phyloP scores from a whole-genome alignment of 176 grass and related monocot genomes.

The Urochloa ruziziensis region DNA sequence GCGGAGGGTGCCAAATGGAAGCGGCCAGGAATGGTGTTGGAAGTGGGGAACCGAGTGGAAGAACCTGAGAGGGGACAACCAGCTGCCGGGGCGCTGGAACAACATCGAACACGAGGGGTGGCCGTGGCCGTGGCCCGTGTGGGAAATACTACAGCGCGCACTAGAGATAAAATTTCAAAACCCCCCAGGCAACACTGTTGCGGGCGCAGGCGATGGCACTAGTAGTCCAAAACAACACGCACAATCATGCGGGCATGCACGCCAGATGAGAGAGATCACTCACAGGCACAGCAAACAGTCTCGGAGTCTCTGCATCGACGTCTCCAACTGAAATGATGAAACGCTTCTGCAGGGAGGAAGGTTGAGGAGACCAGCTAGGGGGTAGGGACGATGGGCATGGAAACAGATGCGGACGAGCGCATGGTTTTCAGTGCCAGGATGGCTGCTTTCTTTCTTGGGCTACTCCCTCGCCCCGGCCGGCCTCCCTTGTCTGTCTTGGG shows the following conservation, averaged over 20 bases:
- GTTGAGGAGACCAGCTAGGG: background rate
- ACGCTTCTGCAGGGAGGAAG: background rate
- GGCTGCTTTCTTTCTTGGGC: conserved; percentile 1
- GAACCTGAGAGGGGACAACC: conserved; percentile 36
- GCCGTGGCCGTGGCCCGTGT: background rate
- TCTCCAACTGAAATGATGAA: conserved; percentile 44
- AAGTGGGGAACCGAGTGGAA: conserved; percentile 37
- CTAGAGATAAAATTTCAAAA: conserved; percentile 34
- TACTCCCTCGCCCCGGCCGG: background rate
- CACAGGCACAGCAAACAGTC: background rate
- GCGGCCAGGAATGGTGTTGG: background rate
- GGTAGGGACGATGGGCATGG: conserved; percentile 36
- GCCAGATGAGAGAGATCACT: background rate
- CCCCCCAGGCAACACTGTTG: conserved; percentile 29
- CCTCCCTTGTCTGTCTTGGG: conserved; percentile 37
- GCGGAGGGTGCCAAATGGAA: background rate
- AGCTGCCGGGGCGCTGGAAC: conserved; percentile 27
- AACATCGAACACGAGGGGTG: background rate
- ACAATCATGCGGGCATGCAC: background rate
- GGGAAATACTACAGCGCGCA: background rate
- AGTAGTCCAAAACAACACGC: conserved; percentile 53
- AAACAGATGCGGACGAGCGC: conserved; percentile 38
- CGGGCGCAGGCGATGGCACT: conserved; percentile 25
- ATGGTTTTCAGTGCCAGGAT: conserved; percentile 66
- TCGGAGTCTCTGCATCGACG: conserved; percentile 22